Base-by-base conservation (phyloP, 768 basidiomycete species). In the Boletus rubescentipes region DNA sequence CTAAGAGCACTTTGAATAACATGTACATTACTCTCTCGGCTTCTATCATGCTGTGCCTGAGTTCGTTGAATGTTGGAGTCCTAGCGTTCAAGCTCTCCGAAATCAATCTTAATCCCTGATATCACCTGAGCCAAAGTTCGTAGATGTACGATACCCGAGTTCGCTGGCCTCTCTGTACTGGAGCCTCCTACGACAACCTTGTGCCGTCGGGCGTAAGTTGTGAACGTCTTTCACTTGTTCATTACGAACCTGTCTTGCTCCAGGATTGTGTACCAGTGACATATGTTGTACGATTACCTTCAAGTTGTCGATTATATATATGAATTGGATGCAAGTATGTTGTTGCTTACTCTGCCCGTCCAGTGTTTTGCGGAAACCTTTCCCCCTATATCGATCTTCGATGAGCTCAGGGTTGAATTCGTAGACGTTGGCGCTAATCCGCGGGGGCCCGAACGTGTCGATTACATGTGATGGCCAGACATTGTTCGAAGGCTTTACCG, bases 281-380 rank as follows among this genome's bases (percentile, higher is more conserved):
- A 9, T 14, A 41, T 42, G 26, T 15, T 42, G 38, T 31, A 31
- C 18, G 43, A 44, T 31, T 12, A 6, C 26, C 26, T 26, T 26
- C n/a, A n/a, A n/a, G n/a, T n/a, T n/a, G n/a, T n/a, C n/a, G n/a
- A n/a, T n/a, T n/a, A n/a, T n/a, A n/a, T n/a, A n/a, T n/a, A n/a
- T n/a, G n/a, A n/a, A n/a, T 99, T 44, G 96, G 98, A 86, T 92
- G 89, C 88, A 98, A 98, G 93, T 93, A 64, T 70, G 92, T 86
- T n/a, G n/a, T n/a, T 16, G 11, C 4, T 43, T 16, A 18, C 12
- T 11, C 44, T 15, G 37, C 16, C 39, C 15, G 5, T n/a, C 23
- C 51, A 11, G 16, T 54, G 30, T 43, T 43, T 41, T 18, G 37
- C 60, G 29, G 23, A 40, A 43, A 34, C 37, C 38, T 34, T 6